phyloP scores from a whole-genome alignment of 495 filamentous ascomycete genomes.

The Penicillium pulvis region DNA sequence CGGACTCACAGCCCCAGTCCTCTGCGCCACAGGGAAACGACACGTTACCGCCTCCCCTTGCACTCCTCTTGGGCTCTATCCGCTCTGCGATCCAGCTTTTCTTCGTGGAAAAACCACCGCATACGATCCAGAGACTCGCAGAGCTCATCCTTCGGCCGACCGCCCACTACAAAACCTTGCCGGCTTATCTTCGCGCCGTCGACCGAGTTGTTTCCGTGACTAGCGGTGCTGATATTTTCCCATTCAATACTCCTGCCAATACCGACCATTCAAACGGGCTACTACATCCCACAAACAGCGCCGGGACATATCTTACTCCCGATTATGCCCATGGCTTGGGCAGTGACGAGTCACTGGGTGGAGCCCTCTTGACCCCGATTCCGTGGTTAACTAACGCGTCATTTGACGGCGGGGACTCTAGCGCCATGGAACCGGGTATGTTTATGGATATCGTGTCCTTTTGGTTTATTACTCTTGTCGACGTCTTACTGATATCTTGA shows the following conservation, averaged over 20 bases:
- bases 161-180: slow-evolving; percentile 75
- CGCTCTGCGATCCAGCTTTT: slow-evolving; percentile 63
- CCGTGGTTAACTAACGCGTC: slow-evolving; percentile 69
- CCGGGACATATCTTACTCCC: slow-evolving; percentile 26
- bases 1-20: slow-evolving; percentile 52
- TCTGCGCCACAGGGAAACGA: slow-evolving; percentile 38
- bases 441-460: slow-evolving; percentile 27
- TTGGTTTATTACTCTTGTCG: slow-evolving; percentile 32
- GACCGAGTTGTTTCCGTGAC: slow-evolving; percentile 92
- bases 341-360: slow-evolving; percentile 86
- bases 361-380: slow-evolving; percentile 90
- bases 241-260: slow-evolving; percentile 65
- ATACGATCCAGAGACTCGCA: slow-evolving; percentile 89
- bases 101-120: slow-evolving; percentile 78
- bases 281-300: slow-evolving; percentile 34
- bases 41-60: slow-evolving; percentile 63
- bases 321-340: slow-evolving; percentile 54
- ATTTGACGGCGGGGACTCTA: slow-evolving; percentile 29
- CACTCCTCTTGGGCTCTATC: slow-evolving; percentile 65
- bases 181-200: slow-evolving; percentile 84
- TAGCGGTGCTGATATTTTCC: slow-evolving; percentile 77
- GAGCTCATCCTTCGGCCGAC: slow-evolving; percentile 83
- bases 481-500: slow-evolving; percentile 15
- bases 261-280: slow-evolving; percentile 50
- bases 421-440: slow-evolving; percentile 28